A percentile compares a stretch with the other conserved stretches of the same genome.
Conservation (phyloP, 1,284 basidiomycete genomes). For the Leccinum subrobustum region DNA sequence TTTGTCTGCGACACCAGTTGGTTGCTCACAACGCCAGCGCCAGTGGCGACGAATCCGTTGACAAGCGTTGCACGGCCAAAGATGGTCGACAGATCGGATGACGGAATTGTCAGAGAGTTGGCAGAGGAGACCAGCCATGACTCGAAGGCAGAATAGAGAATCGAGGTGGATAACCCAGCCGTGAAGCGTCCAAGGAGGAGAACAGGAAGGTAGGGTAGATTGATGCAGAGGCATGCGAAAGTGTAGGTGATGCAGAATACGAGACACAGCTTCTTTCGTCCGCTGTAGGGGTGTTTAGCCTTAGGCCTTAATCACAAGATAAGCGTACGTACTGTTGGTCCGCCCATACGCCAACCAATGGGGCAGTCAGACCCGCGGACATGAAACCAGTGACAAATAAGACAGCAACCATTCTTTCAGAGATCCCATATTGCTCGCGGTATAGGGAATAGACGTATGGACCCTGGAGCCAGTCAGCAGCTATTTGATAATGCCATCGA, state of each 20-base stretch:
- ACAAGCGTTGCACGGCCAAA: constrained; percentile 70
- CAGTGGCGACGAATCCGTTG: constrained; percentile 69
- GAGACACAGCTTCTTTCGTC: constrained; percentile 64
- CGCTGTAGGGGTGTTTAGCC: constrained; percentile 34
- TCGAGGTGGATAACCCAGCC: constrained; percentile 70
- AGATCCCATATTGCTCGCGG: constrained; percentile 62
- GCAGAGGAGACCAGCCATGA: constrained; percentile 70
- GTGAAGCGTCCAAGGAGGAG: constrained; percentile 61
- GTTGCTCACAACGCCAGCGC: constrained; percentile 64
- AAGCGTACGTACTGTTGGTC: constrained; percentile 60
- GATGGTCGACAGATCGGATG: constrained; percentile 62
- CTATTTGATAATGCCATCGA: constrained; percentile 33
- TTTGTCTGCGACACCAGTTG: constrained; percentile 48
- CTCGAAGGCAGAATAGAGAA: constrained; percentile 73
- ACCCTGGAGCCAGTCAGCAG: constrained; percentile 78
- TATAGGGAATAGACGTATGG: constrained; percentile 75
- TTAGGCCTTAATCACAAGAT: background rate
- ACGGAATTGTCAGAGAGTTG: constrained; percentile 47
- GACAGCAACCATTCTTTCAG: constrained; percentile 62
- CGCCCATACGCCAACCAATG: constrained; percentile 72
- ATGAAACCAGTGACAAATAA: constrained; percentile 74
- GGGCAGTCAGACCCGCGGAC: constrained; percentile 65
- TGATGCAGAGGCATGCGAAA: constrained; percentile 56
- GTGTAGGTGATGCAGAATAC: constrained; percentile 67
- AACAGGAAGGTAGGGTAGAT: constrained; percentile 53